Conservation (phyloP, 305 asterid genomes). For the Fraxinus sp. region DNA sequence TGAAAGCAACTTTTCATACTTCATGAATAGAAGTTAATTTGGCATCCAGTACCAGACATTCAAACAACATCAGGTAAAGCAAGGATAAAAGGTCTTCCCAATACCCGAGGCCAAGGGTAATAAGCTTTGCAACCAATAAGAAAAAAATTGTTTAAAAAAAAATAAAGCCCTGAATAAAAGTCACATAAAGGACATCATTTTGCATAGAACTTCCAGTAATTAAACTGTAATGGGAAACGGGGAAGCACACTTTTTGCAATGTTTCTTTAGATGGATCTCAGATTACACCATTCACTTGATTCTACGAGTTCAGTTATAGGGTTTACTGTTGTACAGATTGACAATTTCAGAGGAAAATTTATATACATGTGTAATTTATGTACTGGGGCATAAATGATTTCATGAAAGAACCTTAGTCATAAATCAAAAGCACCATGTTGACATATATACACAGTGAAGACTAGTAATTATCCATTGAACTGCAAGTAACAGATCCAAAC, state of each 20-base stretch:
- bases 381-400: not conserved
- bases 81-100: not conserved
- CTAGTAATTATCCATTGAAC: not conserved
- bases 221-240: not conserved
- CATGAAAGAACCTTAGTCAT: not conserved
- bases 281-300: not conserved
- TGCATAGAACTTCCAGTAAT: not conserved
- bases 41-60: not conserved
- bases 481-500: conserved; percentile 10
- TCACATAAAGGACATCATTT: not conserved
- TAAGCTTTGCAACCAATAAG: not conserved
- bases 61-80: not conserved
- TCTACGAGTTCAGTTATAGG: not conserved
- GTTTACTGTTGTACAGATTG: not conserved
- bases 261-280: conserved; percentile 1
- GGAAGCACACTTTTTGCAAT: not conserved
- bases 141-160: not conserved
- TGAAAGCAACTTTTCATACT: not conserved
- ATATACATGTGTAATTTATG: not conserved
- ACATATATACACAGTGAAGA: conserved; percentile 1
- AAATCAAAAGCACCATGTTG: not conserved
- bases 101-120: not conserved
- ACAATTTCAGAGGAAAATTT: not conserved
- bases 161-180: not conserved
- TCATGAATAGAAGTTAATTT: conserved; percentile 2